These are phyloP conservation scores for Melampsora americana DNA, from an alignment of 1,284 basidiomycete species.

Conservation along the genomic window DNA sequence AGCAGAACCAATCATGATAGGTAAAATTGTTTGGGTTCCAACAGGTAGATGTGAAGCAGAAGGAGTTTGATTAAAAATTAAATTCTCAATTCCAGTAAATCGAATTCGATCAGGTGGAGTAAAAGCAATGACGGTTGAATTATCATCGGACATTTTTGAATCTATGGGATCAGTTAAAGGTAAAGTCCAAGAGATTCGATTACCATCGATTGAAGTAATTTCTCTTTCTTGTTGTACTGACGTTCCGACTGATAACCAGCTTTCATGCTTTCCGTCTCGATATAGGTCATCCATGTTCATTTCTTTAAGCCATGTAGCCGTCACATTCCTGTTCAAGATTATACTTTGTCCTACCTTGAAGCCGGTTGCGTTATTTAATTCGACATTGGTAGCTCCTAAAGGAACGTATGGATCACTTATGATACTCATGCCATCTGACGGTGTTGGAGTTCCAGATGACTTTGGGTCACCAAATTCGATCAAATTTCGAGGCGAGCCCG, in stretches of 20 bases:
- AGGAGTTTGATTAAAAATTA: constrained; percentile 20
- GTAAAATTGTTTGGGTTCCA: constrained; percentile 33
- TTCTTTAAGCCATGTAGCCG: constrained; percentile 28
- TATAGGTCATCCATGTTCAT: constrained; percentile 29
- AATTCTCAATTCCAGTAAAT: constrained; percentile 26
- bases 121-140: constrained; percentile 21
- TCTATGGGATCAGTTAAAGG: constrained; percentile 37
- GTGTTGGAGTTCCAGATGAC: not conserved
- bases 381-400: constrained; percentile 14
- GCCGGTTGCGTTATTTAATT: constrained; percentile 13
- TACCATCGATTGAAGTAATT: constrained; percentile 22
- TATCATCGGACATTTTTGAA: constrained; percentile 14
- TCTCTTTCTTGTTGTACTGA: constrained; percentile 40
- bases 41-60: constrained; percentile 24
- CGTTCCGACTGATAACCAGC: constrained; percentile 23
- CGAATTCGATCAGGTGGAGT: constrained; percentile 25
- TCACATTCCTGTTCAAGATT: constrained; percentile 21
- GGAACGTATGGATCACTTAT: constrained; percentile 28
- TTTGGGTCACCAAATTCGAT: constrained; percentile 32
- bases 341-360: constrained; percentile 42
- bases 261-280: constrained; percentile 19
- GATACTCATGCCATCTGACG: constrained; percentile 16
- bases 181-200: constrained; percentile 23
- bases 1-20: constrained; percentile 30
- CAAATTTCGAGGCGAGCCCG: constrained; percentile 31